A percentile compares a stretch with the other conserved stretches of the same genome.
Evolutionary conservation across 1,284 basidiomycete genomes (phyloP).

Genomic region (Dichomitus squalens): DNA sequence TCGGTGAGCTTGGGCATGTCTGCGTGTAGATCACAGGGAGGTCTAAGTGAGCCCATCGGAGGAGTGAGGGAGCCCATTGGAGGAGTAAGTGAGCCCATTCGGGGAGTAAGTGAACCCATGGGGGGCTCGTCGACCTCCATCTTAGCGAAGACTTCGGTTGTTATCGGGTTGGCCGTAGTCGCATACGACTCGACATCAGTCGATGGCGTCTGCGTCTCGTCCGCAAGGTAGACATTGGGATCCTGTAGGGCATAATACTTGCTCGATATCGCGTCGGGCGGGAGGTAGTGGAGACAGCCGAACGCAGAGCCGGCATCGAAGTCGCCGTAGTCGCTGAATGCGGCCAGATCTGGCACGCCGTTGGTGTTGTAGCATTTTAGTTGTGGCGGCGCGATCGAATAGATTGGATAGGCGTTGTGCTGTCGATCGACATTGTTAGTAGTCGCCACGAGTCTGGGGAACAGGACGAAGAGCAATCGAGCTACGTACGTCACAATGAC

Average conservation of each 20-base stretch:
- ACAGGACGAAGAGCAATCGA: too few relatives aligned
- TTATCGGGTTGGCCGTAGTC: neutral
- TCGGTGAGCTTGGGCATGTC: too few relatives aligned
- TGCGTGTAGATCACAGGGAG: neutral
- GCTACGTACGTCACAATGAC: too few relatives aligned
- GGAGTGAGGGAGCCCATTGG: neutral
- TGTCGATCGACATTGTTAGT: too few relatives aligned
- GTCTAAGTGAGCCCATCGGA: neutral
- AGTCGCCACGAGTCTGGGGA: too few relatives aligned
- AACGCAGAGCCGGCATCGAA: neutral
- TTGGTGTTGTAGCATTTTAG: too few relatives aligned
- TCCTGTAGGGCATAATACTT: slow-evolving; percentile 22
- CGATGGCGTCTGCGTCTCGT: neutral
- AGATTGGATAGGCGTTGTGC: too few relatives aligned
- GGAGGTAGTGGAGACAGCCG: slow-evolving; percentile 16
- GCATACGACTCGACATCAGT: neutral
- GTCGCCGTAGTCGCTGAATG: neutral
- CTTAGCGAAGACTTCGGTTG: neutral
- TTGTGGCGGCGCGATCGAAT: too few relatives aligned
- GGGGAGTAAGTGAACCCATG: neutral
- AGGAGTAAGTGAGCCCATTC: neutral
- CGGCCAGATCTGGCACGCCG: neutral
- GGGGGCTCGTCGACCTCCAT: neutral
- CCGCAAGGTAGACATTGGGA: slow-evolving; percentile 12
- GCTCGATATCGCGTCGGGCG: slow-evolving; percentile 18